Conservation (phyloP, 768 basidiomycete species). For the Collybia sordida region DNA sequence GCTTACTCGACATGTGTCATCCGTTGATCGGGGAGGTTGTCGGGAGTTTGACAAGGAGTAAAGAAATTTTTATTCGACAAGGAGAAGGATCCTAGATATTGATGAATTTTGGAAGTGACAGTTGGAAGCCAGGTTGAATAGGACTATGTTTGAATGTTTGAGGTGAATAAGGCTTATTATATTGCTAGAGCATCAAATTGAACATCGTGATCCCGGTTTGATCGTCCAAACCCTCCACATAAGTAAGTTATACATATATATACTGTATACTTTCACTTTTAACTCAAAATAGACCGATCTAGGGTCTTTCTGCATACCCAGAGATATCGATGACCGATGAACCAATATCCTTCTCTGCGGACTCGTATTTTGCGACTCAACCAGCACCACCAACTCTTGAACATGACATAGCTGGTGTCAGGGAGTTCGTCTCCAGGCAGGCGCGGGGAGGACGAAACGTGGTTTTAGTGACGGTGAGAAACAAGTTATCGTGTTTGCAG, state of each 20-base stretch:
- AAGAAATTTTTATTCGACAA: too few relatives aligned
- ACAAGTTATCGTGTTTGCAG: constrained; percentile 1
- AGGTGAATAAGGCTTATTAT: too few relatives aligned
- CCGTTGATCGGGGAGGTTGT: too few relatives aligned
- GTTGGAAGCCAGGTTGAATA: too few relatives aligned
- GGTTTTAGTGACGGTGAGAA: constrained; percentile 89
- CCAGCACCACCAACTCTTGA: constrained; percentile 72
- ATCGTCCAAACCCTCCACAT: too few relatives aligned
- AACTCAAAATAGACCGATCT: neutral
- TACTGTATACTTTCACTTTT: neutral
- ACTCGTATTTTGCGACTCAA: constrained; percentile 89
- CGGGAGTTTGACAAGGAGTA: too few relatives aligned
- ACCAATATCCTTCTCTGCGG: constrained; percentile 71
- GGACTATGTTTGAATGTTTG: too few relatives aligned
- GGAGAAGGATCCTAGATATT: too few relatives aligned
- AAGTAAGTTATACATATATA: neutral
- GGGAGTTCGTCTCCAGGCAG: constrained; percentile 72
- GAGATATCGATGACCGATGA: constrained; percentile 14
- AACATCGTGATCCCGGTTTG: too few relatives aligned
- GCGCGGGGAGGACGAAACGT: constrained; percentile 65
- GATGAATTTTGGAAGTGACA: too few relatives aligned
- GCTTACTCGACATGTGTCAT: too few relatives aligned
- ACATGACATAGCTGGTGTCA: constrained; percentile 61
- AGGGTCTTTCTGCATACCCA: neutral
- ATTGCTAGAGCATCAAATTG: too few relatives aligned